Conservation (phyloP, 2,329 filamentous ascomycete genomes). For the Aspergillus melleus region DNA sequence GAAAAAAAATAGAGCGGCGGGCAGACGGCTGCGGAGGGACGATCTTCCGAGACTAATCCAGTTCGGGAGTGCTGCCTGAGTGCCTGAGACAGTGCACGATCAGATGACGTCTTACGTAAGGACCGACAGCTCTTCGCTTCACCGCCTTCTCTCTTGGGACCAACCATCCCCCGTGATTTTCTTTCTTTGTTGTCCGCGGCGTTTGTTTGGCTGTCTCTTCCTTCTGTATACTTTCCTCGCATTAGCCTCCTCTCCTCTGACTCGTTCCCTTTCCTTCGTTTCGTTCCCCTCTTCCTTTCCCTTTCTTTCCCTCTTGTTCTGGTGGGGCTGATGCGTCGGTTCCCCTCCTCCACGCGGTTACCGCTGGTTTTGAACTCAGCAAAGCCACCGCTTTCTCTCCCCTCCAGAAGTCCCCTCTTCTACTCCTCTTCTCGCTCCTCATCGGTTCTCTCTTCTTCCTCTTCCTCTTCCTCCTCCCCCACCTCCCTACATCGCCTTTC, state of each 20-base stretch:
- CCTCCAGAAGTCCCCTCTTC: constrained; percentile 29
- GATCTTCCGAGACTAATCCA: background rate
- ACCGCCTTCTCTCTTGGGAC: background rate
- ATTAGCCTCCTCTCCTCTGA: background rate
- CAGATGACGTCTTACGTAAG: background rate
- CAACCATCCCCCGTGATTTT: background rate
- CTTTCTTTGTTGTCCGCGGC: background rate
- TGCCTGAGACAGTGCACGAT: background rate
- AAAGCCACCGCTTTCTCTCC: constrained; percentile 34
- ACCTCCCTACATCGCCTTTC: constrained; percentile 22
- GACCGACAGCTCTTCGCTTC: too few relatives aligned
- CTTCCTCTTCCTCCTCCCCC: constrained; percentile 19
- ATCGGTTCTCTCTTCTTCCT: constrained; percentile 14
- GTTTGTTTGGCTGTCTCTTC: background rate
- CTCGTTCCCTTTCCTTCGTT: background rate
- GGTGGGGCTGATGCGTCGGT: constrained; percentile 31
- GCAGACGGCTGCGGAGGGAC: constrained; percentile 13
- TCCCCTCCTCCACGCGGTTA: constrained; percentile 31
- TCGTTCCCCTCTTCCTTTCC: background rate
- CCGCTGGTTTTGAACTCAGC: constrained; percentile 34
- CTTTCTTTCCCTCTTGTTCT: constrained; percentile 12
- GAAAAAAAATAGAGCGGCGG: constrained; percentile 19
- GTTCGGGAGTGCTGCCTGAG: background rate
- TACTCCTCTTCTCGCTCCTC: constrained; percentile 18
- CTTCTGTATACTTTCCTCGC: background rate